phyloP scores from a whole-genome alignment of 1,284 basidiomycete genomes.

The Puccinia novopanici region DNA sequence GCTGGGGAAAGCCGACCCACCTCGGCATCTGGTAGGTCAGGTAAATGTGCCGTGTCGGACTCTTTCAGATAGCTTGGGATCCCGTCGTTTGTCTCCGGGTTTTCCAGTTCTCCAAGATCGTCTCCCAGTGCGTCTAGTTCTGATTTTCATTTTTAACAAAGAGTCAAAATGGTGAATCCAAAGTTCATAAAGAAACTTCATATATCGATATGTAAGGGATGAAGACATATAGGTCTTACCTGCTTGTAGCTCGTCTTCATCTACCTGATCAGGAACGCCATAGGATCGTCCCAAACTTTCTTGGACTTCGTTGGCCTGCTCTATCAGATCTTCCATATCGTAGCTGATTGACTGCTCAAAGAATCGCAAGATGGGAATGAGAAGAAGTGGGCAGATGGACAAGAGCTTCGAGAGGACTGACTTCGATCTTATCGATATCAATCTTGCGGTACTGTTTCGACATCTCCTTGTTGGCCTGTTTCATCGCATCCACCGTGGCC shows the following conservation, averaged over 20 bases:
- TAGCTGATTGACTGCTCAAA: constrained; percentile 76
- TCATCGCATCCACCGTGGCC: constrained; percentile 99
- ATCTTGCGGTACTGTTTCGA: constrained; percentile 96
- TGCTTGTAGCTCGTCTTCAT: constrained; percentile 95
- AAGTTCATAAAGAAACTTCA: too few species aligned
- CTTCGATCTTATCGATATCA: constrained; percentile 97
- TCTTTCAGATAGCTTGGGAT: constrained; percentile 45
- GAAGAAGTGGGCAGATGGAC: neutral
- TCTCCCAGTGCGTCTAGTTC: constrained; percentile 44
- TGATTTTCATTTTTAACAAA: neutral
- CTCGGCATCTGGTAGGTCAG: constrained; percentile 26
- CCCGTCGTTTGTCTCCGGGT: constrained; percentile 36
- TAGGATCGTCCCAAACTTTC: constrained; percentile 90
- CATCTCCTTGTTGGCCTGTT: constrained; percentile 95
- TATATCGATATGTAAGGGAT: neutral
- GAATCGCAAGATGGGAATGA: neutral
- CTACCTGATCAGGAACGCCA: constrained; percentile 93
- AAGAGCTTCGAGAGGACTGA: constrained; percentile 37
- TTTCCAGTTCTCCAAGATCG: constrained; percentile 40
- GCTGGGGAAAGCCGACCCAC: neutral
- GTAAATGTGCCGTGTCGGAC: constrained; percentile 35
- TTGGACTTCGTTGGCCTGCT: constrained; percentile 97
- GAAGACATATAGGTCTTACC: constrained; percentile 63
- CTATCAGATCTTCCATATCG: constrained; percentile 97
- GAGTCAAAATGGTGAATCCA: neutral